These are phyloP conservation scores for Dichomitus squalens DNA, from an alignment of 1,284 basidiomycete species.

Conservation along the genomic window DNA sequence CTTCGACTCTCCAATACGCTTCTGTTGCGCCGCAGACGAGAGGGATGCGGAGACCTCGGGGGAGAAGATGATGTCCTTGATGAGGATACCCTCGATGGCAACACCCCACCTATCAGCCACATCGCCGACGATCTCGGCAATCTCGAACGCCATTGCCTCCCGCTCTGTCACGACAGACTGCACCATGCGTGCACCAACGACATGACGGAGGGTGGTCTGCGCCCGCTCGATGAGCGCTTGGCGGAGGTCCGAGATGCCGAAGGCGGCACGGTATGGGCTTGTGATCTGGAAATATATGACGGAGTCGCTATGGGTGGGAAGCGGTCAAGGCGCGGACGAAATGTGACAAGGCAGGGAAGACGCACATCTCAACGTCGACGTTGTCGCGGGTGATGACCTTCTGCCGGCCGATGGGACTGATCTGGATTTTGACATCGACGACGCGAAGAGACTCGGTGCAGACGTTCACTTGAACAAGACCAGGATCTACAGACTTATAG, in stretches of 20 bases:
- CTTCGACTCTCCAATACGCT: constrained; percentile 93
- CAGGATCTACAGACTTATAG: constrained; percentile 94
- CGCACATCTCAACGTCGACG: constrained; percentile 83
- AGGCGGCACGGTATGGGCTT: constrained; percentile 88
- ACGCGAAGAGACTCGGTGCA: constrained; percentile 84
- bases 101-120: constrained; percentile 94
- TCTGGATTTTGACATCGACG: constrained; percentile 95
- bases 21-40: constrained; percentile 92
- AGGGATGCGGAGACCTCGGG: constrained; percentile 90
- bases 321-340: constrained; percentile 3
- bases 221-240: constrained; percentile 91
- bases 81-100: constrained; percentile 91
- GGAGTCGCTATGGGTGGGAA: constrained; percentile 61
- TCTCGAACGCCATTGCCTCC: constrained; percentile 94
- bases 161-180: constrained; percentile 90
- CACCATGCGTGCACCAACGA: constrained; percentile 88
- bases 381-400: constrained; percentile 88
- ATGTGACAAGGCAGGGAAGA: constrained; percentile 6
- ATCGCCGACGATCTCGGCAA: constrained; percentile 91
- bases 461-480: constrained; percentile 90
- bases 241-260: constrained; percentile 88
- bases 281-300: constrained; percentile 91
- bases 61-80: constrained; percentile 93
- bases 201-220: constrained; percentile 94
- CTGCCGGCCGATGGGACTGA: constrained; percentile 85